These are phyloP conservation scores for Astrocystis sublimbata DNA, from an alignment of 495 filamentous ascomycete genomes.

Conservation along the genomic window DNA sequence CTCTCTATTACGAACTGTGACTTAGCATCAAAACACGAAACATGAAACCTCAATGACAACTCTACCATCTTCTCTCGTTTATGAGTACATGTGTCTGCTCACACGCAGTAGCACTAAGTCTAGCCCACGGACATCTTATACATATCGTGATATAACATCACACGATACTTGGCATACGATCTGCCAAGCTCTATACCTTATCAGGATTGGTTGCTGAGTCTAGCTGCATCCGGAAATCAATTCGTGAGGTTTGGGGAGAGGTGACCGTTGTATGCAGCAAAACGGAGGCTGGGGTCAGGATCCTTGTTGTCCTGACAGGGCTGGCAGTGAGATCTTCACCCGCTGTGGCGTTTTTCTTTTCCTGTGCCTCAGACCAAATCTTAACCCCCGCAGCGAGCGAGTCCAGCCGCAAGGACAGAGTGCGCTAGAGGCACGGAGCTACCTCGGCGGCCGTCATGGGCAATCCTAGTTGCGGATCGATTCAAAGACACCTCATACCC, in stretches of 20 bases:
- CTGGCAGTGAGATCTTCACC: slow-evolving; percentile 15
- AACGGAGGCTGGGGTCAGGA: slow-evolving; percentile 2
- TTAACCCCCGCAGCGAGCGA: slow-evolving; percentile 3
- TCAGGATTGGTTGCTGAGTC: background rate
- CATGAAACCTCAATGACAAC: too few species aligned
- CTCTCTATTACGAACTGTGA: too few species aligned
- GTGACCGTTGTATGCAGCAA: slow-evolving; percentile 6
- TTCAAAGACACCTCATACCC: background rate
- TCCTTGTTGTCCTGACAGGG: slow-evolving; percentile 15
- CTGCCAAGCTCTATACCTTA: slow-evolving; percentile 3
- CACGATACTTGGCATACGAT: background rate
- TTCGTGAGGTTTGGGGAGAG: slow-evolving; percentile 7
- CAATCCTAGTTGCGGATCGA: slow-evolving; percentile 19
- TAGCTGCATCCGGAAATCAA: slow-evolving; percentile 15
- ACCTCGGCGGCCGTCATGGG: slow-evolving; percentile 17
- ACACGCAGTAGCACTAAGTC: too few species aligned
- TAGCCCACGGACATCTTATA: too few species aligned
- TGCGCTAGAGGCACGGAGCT: slow-evolving; percentile 16
- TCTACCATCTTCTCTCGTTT: too few species aligned
- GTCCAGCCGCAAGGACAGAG: slow-evolving; percentile 16
- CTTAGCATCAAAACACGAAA: too few species aligned
- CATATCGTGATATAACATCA: too few species aligned
- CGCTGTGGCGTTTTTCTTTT: slow-evolving; percentile 17
- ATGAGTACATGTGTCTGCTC: too few species aligned
- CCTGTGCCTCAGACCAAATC: slow-evolving; percentile 12